Percentiles rank a stretch among this genome's conserved stretches.
Conservation (phyloP, 148 eudicot genomes). For the Fallopia convolvulus region DNA sequence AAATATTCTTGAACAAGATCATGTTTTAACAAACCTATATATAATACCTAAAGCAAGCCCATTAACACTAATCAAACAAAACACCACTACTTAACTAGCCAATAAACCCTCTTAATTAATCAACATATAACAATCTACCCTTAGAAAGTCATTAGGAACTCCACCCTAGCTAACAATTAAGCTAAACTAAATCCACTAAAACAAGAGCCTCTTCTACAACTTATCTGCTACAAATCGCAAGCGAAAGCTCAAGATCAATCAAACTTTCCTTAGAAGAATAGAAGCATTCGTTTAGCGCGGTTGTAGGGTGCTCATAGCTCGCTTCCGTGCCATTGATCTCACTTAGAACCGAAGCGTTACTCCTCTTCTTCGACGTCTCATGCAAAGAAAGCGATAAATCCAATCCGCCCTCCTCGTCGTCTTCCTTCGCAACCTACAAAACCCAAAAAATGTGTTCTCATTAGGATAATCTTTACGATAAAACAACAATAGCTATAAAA, state of each 20-base stretch:
- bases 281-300: not conserved
- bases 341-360: not conserved
- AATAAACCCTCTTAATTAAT: not conserved
- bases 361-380: not conserved
- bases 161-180: not conserved
- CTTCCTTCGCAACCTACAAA: not conserved
- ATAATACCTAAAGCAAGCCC: not conserved
- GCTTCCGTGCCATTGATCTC: not conserved
- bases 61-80: not conserved
- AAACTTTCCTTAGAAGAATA: not conserved
- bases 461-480: no score
- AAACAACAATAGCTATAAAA: no score
- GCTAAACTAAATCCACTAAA: not conserved
- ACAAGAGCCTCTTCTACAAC: not conserved
- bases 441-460: not conserved
- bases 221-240: not conserved
- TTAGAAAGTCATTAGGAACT: not conserved
- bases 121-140: not conserved
- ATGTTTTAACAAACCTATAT: not conserved
- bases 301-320: no score
- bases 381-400: not conserved
- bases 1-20: not conserved
- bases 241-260: constrained; percentile 2
- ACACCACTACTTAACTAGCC: not conserved
- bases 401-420: not conserved